phyloP scores from a whole-genome alignment of 2,329 filamentous ascomycete species.

The Fusarium sp. region DNA sequence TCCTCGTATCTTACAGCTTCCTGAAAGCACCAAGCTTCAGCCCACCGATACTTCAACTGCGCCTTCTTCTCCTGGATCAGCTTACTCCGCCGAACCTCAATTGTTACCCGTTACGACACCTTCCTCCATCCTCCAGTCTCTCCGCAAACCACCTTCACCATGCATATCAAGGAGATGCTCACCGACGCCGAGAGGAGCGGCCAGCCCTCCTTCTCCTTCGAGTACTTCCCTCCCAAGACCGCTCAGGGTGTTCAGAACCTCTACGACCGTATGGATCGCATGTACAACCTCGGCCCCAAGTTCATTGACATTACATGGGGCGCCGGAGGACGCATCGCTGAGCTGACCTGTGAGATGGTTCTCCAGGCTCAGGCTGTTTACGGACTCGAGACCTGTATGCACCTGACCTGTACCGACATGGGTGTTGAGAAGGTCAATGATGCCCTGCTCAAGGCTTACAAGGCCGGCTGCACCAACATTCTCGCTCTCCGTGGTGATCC shows the following conservation, averaged over 20 bases:
- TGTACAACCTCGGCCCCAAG: conserved; percentile 92
- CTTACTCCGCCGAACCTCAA: conserved; percentile 3
- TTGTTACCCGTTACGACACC: background rate
- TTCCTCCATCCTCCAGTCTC: background rate
- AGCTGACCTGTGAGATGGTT: conserved; percentile 98
- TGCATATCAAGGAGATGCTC: conserved; percentile 97
- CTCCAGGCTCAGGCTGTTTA: conserved; percentile 94
- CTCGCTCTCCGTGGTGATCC: conserved; percentile 93
- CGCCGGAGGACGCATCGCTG: conserved; percentile 88
- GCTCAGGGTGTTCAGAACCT: conserved; percentile 98
- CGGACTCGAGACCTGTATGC: conserved; percentile 98
- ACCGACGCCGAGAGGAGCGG: conserved; percentile 81
- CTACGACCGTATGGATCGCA: conserved; percentile 99
- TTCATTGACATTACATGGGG: conserved; percentile 99
- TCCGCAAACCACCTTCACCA: conserved; percentile 58
- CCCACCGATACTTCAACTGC: background rate
- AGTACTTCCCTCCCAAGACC: conserved; percentile 99
- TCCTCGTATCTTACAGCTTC: background rate
- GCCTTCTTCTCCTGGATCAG: background rate
- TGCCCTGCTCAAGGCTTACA: conserved; percentile 88
- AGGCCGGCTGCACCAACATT: conserved; percentile 97
- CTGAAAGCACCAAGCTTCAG: background rate
- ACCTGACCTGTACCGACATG: conserved; percentile 99
- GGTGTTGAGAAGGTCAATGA: conserved; percentile 90
- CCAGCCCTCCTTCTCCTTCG: conserved; percentile 95